Conservation (phyloP, 1,139 yeast species). For the Pichia norvegensis region DNA sequence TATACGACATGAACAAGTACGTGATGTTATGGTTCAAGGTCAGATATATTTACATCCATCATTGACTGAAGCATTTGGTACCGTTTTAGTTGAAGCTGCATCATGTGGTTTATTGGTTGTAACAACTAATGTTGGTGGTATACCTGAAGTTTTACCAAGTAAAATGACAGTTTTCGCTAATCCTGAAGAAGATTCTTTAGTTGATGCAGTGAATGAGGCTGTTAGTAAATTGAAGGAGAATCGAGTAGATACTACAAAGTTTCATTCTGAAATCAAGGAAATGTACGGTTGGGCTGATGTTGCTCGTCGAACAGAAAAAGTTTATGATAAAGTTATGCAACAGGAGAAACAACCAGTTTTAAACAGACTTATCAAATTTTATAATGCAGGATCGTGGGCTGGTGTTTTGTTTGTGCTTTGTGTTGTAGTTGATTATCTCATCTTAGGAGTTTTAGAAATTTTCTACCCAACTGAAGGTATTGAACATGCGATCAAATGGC, state of each 20-base stretch:
- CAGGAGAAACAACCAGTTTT: slow-evolving; percentile 37
- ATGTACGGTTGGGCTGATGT: slow-evolving; percentile 95
- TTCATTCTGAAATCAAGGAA: slow-evolving; percentile 67
- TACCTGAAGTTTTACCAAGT: slow-evolving; percentile 89
- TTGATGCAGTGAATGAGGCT: slow-evolving; percentile 60
- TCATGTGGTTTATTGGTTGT: slow-evolving; percentile 92
- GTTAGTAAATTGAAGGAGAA: slow-evolving; percentile 50
- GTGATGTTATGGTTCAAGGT: slow-evolving; percentile 89
- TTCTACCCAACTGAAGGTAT: slow-evolving; percentile 60
- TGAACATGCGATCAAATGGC: slow-evolving; percentile 78
- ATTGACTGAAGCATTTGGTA: slow-evolving; percentile 95
- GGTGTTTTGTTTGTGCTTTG: slow-evolving; percentile 74
- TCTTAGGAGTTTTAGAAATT: slow-evolving; percentile 59
- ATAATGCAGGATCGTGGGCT: slow-evolving; percentile 75
- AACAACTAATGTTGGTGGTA: slow-evolving; percentile 95
- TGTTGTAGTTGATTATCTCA: slow-evolving; percentile 68
- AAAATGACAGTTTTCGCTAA: slow-evolving; percentile 92
- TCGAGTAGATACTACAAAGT: slow-evolving; percentile 59
- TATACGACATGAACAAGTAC: slow-evolving; percentile 84
- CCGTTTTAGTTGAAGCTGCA: slow-evolving; percentile 95
- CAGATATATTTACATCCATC: slow-evolving; percentile 93
- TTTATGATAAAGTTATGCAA: slow-evolving; percentile 45
- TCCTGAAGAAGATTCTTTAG: slow-evolving; percentile 77
- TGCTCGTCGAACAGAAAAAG: slow-evolving; percentile 77
- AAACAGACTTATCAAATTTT: slow-evolving; percentile 49